These are phyloP conservation scores for Botrytis fabae DNA, from an alignment of 2,329 filamentous ascomycete genomes.

Conservation along the genomic window DNA sequence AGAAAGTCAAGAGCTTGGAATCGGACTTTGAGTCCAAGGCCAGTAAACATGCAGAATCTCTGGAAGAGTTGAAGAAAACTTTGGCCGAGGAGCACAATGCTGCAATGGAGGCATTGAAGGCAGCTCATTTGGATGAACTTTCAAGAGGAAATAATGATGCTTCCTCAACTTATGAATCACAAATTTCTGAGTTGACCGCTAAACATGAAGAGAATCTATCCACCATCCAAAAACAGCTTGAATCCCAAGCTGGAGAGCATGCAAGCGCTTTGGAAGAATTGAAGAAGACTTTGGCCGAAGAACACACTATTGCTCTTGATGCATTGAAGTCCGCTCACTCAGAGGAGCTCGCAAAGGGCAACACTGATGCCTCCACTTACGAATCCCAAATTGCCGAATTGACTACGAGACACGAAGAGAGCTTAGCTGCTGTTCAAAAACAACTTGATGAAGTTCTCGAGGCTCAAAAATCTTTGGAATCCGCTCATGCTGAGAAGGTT, in stretches of 20 bases:
- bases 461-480: constrained; percentile 49
- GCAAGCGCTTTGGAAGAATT: constrained; percentile 48
- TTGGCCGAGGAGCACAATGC: constrained; percentile 53
- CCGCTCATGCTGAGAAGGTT: constrained; percentile 48
- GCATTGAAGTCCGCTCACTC: constrained; percentile 56
- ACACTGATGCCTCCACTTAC: constrained; percentile 47
- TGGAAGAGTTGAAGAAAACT: constrained; percentile 51
- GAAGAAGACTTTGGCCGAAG: constrained; percentile 50
- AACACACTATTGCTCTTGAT: constrained; percentile 52
- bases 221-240: constrained; percentile 57
- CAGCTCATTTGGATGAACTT: constrained; percentile 52
- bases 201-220: constrained; percentile 50
- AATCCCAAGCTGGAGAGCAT: constrained; percentile 35
- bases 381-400: constrained; percentile 53
- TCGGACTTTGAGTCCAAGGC: constrained; percentile 11
- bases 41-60: constrained; percentile 31
- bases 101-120: constrained; percentile 52
- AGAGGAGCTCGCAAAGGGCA: constrained; percentile 50
- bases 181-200: constrained; percentile 53
- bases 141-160: constrained; percentile 49
- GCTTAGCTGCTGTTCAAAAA: constrained; percentile 52
- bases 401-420: constrained; percentile 51
- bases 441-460: constrained; percentile 55
- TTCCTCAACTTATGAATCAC: constrained; percentile 49
- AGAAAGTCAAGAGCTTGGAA: constrained; percentile 5